Conservation (phyloP, 768 basidiomycete genomes). For the Podaxis mareebaensis region DNA sequence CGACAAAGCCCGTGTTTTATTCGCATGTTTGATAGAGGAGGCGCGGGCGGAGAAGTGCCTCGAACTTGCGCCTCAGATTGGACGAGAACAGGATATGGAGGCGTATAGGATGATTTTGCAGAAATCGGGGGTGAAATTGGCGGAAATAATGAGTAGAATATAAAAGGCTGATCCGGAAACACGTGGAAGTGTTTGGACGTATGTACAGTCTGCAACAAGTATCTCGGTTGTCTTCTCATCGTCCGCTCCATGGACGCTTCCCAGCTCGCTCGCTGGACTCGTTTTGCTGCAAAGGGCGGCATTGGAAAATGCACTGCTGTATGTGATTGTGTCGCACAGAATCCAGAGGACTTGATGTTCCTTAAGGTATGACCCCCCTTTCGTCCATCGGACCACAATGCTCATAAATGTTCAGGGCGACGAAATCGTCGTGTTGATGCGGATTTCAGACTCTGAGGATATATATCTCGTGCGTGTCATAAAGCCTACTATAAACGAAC, state of each 20-base stretch:
- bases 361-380: constrained; percentile 56
- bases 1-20: constrained; percentile 19
- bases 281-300: constrained; percentile 84
- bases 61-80: constrained; percentile 20
- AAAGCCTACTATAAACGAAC: background rate
- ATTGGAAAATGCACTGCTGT: constrained; percentile 78
- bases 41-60: constrained; percentile 23
- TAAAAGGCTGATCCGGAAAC: background rate
- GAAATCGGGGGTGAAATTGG: constrained; percentile 15
- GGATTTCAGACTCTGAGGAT: constrained; percentile 53
- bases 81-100: constrained; percentile 17
- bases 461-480: constrained; percentile 54
- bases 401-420: constrained; percentile 54
- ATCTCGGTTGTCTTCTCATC: background rate
- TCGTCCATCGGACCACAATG: background rate
- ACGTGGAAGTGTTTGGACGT: background rate
- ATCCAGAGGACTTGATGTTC: constrained; percentile 82
- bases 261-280: constrained; percentile 78
- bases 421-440: constrained; percentile 77
- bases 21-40: constrained; percentile 21
- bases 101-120: constrained; percentile 18
- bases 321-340: constrained; percentile 75
- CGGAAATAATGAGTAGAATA: background rate
- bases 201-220: background rate
- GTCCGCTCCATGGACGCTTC: constrained; percentile 58